Percentiles rank a stretch among this genome's conserved stretches.
phyloP scores from a whole-genome alignment of 495 filamentous ascomycete genomes.

The Aspergillus sparsus region DNA sequence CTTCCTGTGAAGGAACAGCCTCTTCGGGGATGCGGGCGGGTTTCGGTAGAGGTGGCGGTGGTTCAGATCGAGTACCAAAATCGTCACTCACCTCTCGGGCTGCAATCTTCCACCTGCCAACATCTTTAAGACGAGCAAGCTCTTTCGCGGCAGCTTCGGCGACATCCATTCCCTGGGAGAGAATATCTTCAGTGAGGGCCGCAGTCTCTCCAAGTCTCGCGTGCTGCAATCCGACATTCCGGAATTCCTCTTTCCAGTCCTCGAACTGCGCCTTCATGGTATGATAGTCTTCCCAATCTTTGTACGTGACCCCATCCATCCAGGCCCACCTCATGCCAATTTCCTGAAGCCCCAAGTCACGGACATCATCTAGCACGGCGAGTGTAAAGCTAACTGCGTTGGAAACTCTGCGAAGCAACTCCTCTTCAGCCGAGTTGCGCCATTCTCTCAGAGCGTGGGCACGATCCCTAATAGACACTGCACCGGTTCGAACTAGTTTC shows the following conservation, averaged over 20 bases:
- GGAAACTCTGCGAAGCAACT: constrained; percentile 66
- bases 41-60: constrained; percentile 47
- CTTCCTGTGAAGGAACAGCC: neutral
- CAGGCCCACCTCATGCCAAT: constrained; percentile 98
- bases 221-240: constrained; percentile 69
- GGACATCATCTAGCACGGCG: constrained; percentile 76
- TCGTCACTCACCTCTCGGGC: constrained; percentile 74
- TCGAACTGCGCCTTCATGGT: constrained; percentile 78
- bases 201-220: constrained; percentile 70
- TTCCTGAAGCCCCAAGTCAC: constrained; percentile 87
- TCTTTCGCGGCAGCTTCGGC: constrained; percentile 83
- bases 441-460: constrained; percentile 80
- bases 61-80: constrained; percentile 61
- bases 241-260: constrained; percentile 81
- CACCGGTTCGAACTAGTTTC: constrained; percentile 67
- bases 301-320: constrained; percentile 93
- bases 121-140: constrained; percentile 77
- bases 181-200: constrained; percentile 64
- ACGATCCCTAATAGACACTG: constrained; percentile 73
- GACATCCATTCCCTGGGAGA: constrained; percentile 74
- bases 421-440: constrained; percentile 70
- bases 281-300: constrained; percentile 93
- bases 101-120: constrained; percentile 81
- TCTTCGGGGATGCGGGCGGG: constrained; percentile 22
- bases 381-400: constrained; percentile 80